Base-by-base conservation (phyloP, 345 rosid species). In the Gossypium australe region DNA sequence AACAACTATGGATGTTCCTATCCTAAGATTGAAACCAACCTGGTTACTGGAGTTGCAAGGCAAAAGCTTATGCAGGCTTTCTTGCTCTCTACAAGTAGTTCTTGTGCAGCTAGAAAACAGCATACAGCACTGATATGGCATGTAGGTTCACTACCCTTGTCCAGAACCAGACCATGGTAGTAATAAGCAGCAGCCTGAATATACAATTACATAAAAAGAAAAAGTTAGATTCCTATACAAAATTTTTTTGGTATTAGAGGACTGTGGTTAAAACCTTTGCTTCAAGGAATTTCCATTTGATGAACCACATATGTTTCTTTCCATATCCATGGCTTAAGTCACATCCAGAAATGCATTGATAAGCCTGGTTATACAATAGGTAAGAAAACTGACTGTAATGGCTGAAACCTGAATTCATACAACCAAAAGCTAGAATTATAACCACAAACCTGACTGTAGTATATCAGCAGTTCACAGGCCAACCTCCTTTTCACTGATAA, bases 281-380 rank as follows among this genome's bases (percentile, higher is more conserved):
- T 89, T 92, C 97, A 4, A 92, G 89, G 84, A 85, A 91, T 80
- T 92, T 94, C 95, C 97, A 91, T 80, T 89, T 89, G 82, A 91
- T 87, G 85, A 92, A 92, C 80, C 88, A 80, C 68, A 83, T 80
- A 62, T 86, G 96, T 87, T 94, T 94, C 81, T 92, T 91, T 77
- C 89, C 92, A 24, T 76, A 71, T 6, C 86, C 86, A 11, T 81
- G 63, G 57, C 72, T 80, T 47, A 70, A 77, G 77, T 87, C 88
- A 80, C 88, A 79, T 75, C 82, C 83, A 24, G 95, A 85, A 83
- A 92, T 76, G 84, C 87, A 86, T 24, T 83, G 82, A 80, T 88
- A 86, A 70, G 98, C 98, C 95, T 94, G 83, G 25, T 61, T 25
- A 78, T 16, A 80, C 17, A 48, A 9, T 11, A 55, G 49, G 2